Evolutionary conservation across 1,284 basidiomycete genomes (phyloP).

Genomic region (Marasmius oreades): DNA sequence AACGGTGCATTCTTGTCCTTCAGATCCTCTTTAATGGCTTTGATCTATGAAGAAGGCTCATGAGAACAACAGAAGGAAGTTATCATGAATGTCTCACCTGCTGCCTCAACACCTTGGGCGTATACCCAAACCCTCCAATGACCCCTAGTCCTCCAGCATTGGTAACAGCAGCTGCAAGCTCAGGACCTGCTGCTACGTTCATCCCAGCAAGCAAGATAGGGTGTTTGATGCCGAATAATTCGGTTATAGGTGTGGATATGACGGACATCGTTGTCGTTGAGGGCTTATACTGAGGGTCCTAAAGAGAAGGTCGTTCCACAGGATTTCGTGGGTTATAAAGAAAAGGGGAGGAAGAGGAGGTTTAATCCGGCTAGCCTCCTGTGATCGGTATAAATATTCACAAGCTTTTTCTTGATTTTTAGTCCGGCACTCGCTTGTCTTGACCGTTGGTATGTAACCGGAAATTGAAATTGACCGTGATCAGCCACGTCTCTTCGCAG

Average conservation of each 20-base stretch:
- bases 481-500: too few species aligned
- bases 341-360: too few species aligned
- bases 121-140: constrained; percentile 82
- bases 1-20: constrained; percentile 74
- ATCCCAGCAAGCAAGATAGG: constrained; percentile 88
- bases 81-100: too few species aligned
- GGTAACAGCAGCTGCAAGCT: constrained; percentile 82
- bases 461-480: too few species aligned
- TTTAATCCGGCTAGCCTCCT: too few species aligned
- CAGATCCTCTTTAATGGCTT: constrained; percentile 67
- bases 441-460: too few species aligned
- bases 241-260: constrained; percentile 75
- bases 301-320: too few species aligned
- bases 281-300: not conserved
- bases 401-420: too few species aligned
- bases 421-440: too few species aligned
- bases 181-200: constrained; percentile 87
- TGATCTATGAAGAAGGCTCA: constrained; percentile 70
- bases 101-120: constrained; percentile 67
- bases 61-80: too few species aligned
- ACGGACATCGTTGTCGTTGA: constrained; percentile 40
- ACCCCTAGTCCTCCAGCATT: constrained; percentile 88
- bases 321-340: too few species aligned
- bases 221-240: constrained; percentile 84
- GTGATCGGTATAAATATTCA: too few species aligned